phyloP scores from a whole-genome alignment of 176 grass and related monocot genomes.

The Carex myosuroides region DNA sequence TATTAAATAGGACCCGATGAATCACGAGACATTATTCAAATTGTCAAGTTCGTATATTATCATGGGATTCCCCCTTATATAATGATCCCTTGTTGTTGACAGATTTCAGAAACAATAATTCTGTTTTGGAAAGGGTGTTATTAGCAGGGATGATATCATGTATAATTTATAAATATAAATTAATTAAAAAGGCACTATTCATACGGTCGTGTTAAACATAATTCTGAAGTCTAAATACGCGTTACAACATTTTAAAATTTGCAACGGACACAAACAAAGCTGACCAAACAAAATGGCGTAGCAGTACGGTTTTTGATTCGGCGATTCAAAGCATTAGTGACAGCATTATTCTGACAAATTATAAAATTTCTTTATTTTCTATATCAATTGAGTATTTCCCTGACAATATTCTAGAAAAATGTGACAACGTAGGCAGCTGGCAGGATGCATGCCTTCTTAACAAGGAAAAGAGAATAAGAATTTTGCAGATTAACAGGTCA shows the following conservation, averaged over 20 bases:
- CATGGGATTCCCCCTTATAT: too few relatives aligned
- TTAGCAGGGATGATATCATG: neutral
- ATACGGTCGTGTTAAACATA: neutral
- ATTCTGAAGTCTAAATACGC: neutral
- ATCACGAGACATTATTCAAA: too few relatives aligned
- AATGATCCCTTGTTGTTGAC: neutral
- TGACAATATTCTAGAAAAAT: too few relatives aligned
- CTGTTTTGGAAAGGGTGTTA: neutral
- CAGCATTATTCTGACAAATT: neutral
- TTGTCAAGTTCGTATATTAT: too few relatives aligned
- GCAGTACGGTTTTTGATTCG: neutral
- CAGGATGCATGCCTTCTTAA: neutral
- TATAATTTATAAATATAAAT: neutral
- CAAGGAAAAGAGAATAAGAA: neutral
- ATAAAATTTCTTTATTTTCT: neutral
- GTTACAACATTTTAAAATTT: neutral
- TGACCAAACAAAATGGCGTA: neutral
- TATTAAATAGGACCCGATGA: too few relatives aligned
- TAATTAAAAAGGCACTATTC: neutral
- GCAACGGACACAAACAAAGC: neutral
- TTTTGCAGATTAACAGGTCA: neutral
- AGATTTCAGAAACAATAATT: neutral
- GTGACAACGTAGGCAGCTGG: neutral
- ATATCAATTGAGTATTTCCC: too few relatives aligned
- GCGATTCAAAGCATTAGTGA: neutral